Evolutionary conservation across 768 basidiomycete genomes (phyloP).

Genomic region (Daedaleopsis sinensis): DNA sequence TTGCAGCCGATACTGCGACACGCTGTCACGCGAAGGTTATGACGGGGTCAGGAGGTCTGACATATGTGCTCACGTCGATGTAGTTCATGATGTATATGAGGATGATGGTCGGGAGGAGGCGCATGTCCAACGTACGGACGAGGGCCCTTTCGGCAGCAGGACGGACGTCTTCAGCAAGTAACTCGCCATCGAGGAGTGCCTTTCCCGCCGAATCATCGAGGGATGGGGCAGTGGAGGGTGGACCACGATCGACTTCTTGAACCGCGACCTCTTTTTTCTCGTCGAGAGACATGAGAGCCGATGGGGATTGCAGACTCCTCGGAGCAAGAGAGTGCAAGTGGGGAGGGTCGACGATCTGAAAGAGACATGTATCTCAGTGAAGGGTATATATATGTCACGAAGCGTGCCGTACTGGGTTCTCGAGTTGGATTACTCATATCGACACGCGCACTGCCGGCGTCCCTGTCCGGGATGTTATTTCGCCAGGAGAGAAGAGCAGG

Average conservation of each 20-base stretch:
- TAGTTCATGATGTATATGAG: conserved; percentile 69
- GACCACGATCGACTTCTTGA: conserved; percentile 4
- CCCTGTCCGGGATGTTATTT: background rate
- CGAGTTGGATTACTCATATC: background rate
- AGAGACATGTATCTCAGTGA: background rate
- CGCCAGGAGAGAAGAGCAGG: background rate
- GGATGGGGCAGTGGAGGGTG: background rate
- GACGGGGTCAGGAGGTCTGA: conserved; percentile 24
- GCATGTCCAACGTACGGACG: conserved; percentile 56
- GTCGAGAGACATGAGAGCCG: conserved; percentile 8
- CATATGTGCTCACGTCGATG: conserved; percentile 53
- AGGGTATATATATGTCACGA: background rate
- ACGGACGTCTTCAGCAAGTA: conserved; percentile 27
- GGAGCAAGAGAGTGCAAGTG: background rate
- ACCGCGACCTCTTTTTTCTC: conserved; percentile 16
- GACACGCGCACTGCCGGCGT: background rate
- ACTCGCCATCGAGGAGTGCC: conserved; percentile 18
- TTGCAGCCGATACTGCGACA: conserved; percentile 41
- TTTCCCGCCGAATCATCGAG: background rate
- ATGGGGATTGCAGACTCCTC: background rate
- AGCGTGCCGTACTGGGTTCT: background rate
- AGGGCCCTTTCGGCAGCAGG: conserved; percentile 41
- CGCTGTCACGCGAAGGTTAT: conserved; percentile 29
- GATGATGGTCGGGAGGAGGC: conserved; percentile 59
- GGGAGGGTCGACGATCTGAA: background rate